Percentiles rank a stretch among this genome's conserved stretches.
Evolutionary conservation across 208 protist species (phyloP).

Genomic region (Kentomonas sorsogonicus): DNA sequence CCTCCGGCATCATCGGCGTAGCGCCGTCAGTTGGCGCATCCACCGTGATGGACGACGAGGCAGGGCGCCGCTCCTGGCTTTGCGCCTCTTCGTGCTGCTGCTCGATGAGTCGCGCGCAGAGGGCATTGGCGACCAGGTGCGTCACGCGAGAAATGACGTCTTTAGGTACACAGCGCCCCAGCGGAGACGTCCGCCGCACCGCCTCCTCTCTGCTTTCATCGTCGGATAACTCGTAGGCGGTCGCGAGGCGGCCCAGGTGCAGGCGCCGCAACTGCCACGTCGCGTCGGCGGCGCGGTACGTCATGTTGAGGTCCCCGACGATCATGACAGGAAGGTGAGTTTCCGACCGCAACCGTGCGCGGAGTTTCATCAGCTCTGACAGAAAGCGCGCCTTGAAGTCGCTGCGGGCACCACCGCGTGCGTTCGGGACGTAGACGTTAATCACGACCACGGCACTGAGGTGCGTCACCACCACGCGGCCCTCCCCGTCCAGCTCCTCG

Average conservation of each 20-base stretch:
- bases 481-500: conserved; percentile 76
- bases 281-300: conserved; percentile 68
- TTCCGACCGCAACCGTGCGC: conserved; percentile 34
- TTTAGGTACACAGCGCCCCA: too few species aligned
- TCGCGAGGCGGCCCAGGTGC: conserved; percentile 32
- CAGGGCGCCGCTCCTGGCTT: too few species aligned
- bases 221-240: too few species aligned
- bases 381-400: conserved; percentile 67
- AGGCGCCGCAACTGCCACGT: conserved; percentile 68
- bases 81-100: too few species aligned
- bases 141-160: too few species aligned
- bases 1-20: too few species aligned
- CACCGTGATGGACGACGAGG: too few species aligned
- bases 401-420: conserved; percentile 41
- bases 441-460: conserved; percentile 73
- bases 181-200: too few species aligned
- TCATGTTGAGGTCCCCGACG: conserved; percentile 80
- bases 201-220: too few species aligned
- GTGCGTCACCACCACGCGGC: conserved; percentile 71
- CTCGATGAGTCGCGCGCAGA: conserved; percentile 25
- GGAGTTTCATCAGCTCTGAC: conserved; percentile 23
- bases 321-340: conserved; percentile 70
- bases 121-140: conserved; percentile 26
- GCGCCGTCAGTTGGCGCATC: too few species aligned
- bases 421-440: conserved; percentile 89